phyloP scores from a whole-genome alignment of 2,329 filamentous ascomycete species.

The Xylariomycetidae sp. region DNA sequence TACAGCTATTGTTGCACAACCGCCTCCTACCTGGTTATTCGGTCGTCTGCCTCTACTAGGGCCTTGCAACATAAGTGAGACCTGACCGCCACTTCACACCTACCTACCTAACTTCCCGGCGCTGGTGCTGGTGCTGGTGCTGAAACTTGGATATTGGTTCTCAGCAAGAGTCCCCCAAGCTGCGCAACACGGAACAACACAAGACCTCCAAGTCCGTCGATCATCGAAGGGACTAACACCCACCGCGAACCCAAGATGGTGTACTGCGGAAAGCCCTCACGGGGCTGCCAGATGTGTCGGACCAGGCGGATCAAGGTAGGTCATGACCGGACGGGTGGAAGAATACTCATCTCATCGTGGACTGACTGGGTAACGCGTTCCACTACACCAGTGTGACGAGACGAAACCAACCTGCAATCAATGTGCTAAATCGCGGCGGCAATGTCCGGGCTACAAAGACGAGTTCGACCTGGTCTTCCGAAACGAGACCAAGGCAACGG shows the following conservation, averaged over 20 bases:
- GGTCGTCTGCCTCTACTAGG: too few species aligned
- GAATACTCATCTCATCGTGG: not conserved
- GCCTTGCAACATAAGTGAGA: too few species aligned
- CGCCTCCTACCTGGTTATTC: too few species aligned
- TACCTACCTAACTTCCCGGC: too few species aligned
- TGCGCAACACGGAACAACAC: too few species aligned
- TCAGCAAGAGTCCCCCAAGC: too few species aligned
- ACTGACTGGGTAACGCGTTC: slow-evolving; percentile 15
- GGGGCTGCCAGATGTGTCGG: slow-evolving; percentile 69
- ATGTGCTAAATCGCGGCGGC: slow-evolving; percentile 56
- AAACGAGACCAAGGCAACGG: slow-evolving; percentile 64
- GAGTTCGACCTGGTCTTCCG: slow-evolving; percentile 68
- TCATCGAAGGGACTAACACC: too few species aligned
- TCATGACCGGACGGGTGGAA: slow-evolving; percentile 1
- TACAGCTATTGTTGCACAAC: too few species aligned
- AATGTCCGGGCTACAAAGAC: slow-evolving; percentile 63
- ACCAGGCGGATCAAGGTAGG: slow-evolving; percentile 67
- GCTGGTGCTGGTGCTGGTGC: too few species aligned
- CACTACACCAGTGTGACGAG: slow-evolving; percentile 62
- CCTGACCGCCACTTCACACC: too few species aligned
- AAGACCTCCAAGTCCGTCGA: too few species aligned
- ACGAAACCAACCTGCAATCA: slow-evolving; percentile 60
- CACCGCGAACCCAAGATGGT: slow-evolving; percentile 57
- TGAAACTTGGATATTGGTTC: too few species aligned
- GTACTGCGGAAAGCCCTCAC: slow-evolving; percentile 59